A percentile compares a stretch with the other conserved stretches of the same genome.
These are phyloP conservation scores for Monosporascus sp. DNA, from an alignment of 2,329 filamentous ascomycete species.

Conservation along the genomic window DNA sequence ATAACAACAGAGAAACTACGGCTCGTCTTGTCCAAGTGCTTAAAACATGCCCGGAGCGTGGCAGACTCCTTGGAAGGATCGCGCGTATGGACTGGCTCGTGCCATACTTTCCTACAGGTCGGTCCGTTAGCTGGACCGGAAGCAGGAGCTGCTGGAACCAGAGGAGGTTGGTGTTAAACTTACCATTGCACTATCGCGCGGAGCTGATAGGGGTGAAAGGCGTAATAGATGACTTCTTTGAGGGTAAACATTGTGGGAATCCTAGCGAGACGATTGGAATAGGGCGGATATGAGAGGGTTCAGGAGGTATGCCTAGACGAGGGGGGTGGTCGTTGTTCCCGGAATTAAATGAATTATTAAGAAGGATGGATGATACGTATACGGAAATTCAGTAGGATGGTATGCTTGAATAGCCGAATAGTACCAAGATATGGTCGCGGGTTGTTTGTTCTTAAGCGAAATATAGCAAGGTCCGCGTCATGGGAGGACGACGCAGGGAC, in stretches of 20 bases:
- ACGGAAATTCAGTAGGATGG: too few relatives aligned
- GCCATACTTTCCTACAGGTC: constrained; percentile 82
- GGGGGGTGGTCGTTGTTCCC: not conserved
- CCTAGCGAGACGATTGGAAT: not conserved
- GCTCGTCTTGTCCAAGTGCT: constrained; percentile 80
- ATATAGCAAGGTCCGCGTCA: too few relatives aligned
- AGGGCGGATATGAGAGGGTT: not conserved
- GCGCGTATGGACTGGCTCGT: constrained; percentile 85
- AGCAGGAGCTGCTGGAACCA: not conserved
- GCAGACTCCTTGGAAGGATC: constrained; percentile 69
- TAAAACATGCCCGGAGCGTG: constrained; percentile 77
- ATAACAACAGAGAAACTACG: constrained; percentile 93
- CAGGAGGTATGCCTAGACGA: not conserved
- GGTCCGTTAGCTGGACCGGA: constrained; percentile 5
- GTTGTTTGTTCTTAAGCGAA: too few relatives aligned
- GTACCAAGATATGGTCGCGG: too few relatives aligned
- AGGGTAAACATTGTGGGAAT: constrained; percentile 48
- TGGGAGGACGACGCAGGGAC: too few relatives aligned
- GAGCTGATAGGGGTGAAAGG: constrained; percentile 71
- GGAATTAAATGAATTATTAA: too few relatives aligned
- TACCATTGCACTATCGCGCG: constrained; percentile 88
- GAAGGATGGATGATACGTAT: too few relatives aligned
- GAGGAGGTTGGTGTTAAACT: constrained; percentile 13
- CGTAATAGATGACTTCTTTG: constrained; percentile 60
- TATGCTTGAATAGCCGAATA: too few relatives aligned